Conservation (phyloP, 164 flowering plant species). For the Nymphaea colorata region DNA sequence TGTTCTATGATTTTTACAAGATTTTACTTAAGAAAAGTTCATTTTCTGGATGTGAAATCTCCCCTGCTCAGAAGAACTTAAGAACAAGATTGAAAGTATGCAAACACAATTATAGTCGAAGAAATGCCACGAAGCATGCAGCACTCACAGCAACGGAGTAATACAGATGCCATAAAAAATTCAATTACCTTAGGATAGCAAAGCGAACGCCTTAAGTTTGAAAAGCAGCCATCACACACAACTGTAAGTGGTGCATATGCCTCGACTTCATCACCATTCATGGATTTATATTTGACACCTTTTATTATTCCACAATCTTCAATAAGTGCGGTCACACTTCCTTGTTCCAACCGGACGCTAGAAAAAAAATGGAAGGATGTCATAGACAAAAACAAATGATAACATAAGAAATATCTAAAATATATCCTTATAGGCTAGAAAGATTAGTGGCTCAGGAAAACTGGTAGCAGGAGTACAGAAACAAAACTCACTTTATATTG, state of each 20-base stretch:
- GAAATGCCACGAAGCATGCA: background rate
- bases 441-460: background rate
- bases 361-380: background rate
- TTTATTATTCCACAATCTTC: conserved; percentile 74
- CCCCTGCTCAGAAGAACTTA: no score
- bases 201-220: conserved; percentile 81
- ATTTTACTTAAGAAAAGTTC: no score
- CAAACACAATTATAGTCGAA: background rate
- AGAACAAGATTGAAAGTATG: no score
- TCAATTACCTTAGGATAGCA: conserved; percentile 63
- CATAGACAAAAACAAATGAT: background rate
- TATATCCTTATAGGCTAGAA: background rate
- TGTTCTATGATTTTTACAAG: no score
- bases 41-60: no score
- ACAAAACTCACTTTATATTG: no score
- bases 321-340: conserved; percentile 64
- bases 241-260: conserved; percentile 80
- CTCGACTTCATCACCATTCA: conserved; percentile 39
- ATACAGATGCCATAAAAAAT: background rate
- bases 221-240: conserved; percentile 94
- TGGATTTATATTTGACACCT: conserved; percentile 62
- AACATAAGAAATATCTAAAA: background rate
- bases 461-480: background rate
- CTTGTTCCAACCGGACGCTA: conserved; percentile 77
- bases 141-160: background rate